Evolutionary conservation across 257 asterid genomes (phyloP).

Genomic region (Perilla frutescens): DNA sequence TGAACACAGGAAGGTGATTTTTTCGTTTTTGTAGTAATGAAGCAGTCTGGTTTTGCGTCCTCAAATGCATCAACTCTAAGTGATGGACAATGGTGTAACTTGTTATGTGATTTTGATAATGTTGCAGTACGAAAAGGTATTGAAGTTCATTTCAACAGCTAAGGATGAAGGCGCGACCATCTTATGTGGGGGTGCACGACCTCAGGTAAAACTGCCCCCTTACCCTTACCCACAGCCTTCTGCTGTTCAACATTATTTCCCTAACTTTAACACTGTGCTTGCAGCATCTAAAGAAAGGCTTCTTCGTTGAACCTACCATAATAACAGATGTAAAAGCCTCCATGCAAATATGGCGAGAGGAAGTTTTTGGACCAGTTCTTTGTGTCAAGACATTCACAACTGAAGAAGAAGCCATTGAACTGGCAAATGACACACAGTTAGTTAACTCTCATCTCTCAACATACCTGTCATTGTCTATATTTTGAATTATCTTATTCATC

Average conservation of each 20-base stretch:
- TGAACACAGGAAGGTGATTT: background rate
- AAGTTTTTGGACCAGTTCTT: constrained; percentile 96
- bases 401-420: constrained; percentile 91
- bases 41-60: background rate
- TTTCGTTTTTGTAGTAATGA: background rate
- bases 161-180: constrained; percentile 76
- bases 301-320: constrained; percentile 70
- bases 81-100: background rate
- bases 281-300: constrained; percentile 91
- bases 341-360: constrained; percentile 98
- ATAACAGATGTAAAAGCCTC: constrained; percentile 72
- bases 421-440: constrained; percentile 85
- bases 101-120: constrained; percentile 2
- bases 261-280: constrained; percentile 28
- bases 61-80: constrained; percentile 1
- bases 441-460: background rate
- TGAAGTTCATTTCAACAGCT: constrained; percentile 67
- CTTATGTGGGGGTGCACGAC: constrained; percentile 68
- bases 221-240: background rate
- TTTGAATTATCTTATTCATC: background rate
- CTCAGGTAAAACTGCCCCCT: constrained; percentile 51
- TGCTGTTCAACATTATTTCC: background rate
- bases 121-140: constrained; percentile 64
- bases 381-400: constrained; percentile 87
- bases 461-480: background rate